A percentile compares a stretch with the other conserved stretches of the same genome.
These are phyloP conservation scores for Ophiostoma ips DNA, from an alignment of 2,329 filamentous ascomycete species.

Conservation along the genomic window DNA sequence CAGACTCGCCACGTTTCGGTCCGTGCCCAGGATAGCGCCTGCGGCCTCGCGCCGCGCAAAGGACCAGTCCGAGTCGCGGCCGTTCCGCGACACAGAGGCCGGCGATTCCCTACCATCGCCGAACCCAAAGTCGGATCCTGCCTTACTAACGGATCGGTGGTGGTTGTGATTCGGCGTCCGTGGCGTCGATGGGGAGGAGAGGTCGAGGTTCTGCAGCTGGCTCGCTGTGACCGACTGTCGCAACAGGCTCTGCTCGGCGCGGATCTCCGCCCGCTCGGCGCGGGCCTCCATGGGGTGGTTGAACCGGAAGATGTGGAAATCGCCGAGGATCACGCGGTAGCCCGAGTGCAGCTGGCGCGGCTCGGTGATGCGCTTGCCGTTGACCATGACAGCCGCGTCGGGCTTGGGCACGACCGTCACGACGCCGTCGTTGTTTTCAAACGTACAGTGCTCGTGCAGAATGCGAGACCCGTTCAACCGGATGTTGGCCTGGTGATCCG, in stretches of 20 bases:
- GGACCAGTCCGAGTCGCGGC: conserved; percentile 85
- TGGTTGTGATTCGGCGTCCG: conserved; percentile 61
- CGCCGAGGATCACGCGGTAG: conserved; percentile 86
- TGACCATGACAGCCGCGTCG: conserved; percentile 96
- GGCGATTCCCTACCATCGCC: conserved; percentile 64
- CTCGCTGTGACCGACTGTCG: conserved; percentile 63
- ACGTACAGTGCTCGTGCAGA: conserved; percentile 79
- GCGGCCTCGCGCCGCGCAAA: conserved; percentile 90
- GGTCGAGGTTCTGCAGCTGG: conserved; percentile 45
- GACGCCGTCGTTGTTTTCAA: conserved; percentile 80
- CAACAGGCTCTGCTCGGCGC: conserved; percentile 63
- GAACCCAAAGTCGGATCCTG: conserved; percentile 54
- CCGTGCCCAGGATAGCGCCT: conserved; percentile 72
- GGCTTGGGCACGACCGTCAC: conserved; percentile 85
- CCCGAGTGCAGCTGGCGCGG: conserved; percentile 79
- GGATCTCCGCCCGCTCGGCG: conserved; percentile 77
- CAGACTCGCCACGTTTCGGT: conserved; percentile 80
- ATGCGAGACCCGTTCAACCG: conserved; percentile 89
- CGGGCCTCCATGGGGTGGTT: conserved; percentile 94
- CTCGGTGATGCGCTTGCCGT: conserved; percentile 78
- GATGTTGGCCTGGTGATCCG: conserved; percentile 66
- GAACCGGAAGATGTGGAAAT: conserved; percentile 98
- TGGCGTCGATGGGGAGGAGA: conserved; percentile 38
- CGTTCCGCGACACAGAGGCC: conserved; percentile 46
- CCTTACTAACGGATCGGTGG: conserved; percentile 66